A percentile compares a stretch with the other conserved stretches of the same genome.
Conservation (phyloP, 345 rosid genomes). For the Anacardium occidentale region DNA sequence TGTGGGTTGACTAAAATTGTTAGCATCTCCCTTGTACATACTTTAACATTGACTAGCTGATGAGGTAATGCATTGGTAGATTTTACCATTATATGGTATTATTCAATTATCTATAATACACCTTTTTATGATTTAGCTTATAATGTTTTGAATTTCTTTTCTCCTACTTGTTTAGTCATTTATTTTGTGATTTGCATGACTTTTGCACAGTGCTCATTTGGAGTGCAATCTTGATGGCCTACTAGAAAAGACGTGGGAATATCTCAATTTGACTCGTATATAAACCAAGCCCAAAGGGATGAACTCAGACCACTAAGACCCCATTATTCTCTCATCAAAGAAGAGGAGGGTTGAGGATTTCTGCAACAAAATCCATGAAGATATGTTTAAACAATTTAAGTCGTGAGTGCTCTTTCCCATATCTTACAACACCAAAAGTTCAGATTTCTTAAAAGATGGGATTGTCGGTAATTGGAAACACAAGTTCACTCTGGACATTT, state of each 20-base stretch:
- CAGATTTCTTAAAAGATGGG: background rate
- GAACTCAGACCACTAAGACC: constrained; percentile 95
- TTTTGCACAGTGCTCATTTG: no score
- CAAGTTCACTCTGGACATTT: background rate
- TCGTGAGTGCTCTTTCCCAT: constrained; percentile 57
- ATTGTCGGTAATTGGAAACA: no score
- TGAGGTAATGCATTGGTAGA: background rate
- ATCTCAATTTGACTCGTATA: constrained; percentile 80
- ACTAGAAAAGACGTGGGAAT: constrained; percentile 90
- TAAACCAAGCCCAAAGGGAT: constrained; percentile 97
- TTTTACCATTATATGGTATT: background rate
- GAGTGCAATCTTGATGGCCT: constrained; percentile 98
- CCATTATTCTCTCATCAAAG: constrained; percentile 85
- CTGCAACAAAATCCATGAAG: constrained; percentile 83
- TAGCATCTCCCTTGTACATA: background rate
- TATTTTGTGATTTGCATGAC: constrained; percentile 14
- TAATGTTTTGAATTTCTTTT: constrained; percentile 4
- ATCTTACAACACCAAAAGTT: background rate
- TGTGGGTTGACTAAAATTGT: background rate
- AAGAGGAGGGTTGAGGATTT: constrained; percentile 91
- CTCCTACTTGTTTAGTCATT: background rate
- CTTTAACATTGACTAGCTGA: background rate
- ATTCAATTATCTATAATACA: no score
- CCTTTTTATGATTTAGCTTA: background rate
- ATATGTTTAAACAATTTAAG: constrained; percentile 86